Evolutionary conservation across 2,329 filamentous ascomycete genomes (phyloP), one percentile per base, ranked within the genome.

Genomic region (Curvularia sp.): DNA sequence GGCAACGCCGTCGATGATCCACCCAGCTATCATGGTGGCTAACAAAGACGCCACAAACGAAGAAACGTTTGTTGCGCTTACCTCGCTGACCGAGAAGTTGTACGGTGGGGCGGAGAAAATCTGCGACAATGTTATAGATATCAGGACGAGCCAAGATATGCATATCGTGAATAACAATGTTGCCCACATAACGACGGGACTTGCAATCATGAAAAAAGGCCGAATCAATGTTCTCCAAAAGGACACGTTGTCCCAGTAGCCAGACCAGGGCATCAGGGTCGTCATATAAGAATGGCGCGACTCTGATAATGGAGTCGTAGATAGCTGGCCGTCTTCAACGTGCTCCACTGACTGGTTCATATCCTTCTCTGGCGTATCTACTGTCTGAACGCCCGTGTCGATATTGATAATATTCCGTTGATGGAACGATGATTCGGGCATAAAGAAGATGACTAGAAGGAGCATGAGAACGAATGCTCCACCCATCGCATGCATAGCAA

Each of bases 101-200:
- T 70, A 70, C 2, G 66, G 68, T 3, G 68, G 68, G 0, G 66
- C 66, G 1, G 66, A 69, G 50, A 70, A 69, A 12, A 70, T 70
- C 19, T 70, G 68, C 27, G 68, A 70, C 8, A 70, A 46, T 3
- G 68, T 70, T 28, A 69, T 65, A 6, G 65, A 69, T 38, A 70
- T 70, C 28, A 67, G 54, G 2, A 70, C 66, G 1, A 70, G 65
- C 68, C 68, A 70, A n/a, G 66, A 69, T n/a, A 70, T 66, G 41
- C 66, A 68, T 19, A 66, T 65, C 0, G 68, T 70, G 53, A 69
- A 70, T 5, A 69, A 53, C 19, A 70, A 51, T 9, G 66, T 69
- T 2, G 65, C 68, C 66, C 66, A 70, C 51, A 64, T 60, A 12
- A 70, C 68, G 3, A 66, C 60, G 15, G 68, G 66, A 27, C 63